Base-by-base conservation (phyloP, 2,329 filamentous ascomycete species). In the Sclerotinia spermophila region DNA sequence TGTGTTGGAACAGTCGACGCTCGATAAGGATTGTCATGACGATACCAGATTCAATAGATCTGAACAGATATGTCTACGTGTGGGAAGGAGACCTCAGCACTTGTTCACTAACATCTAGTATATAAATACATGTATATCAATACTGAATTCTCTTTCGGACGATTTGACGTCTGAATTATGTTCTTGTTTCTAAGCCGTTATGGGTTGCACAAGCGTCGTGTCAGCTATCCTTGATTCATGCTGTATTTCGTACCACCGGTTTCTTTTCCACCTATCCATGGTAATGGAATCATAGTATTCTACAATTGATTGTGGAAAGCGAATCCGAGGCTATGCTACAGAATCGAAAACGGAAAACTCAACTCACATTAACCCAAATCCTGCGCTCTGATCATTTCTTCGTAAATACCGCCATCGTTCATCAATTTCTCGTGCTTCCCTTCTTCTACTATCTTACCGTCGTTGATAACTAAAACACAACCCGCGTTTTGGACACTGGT, bases 401-500 rank as follows among this genome's bases (percentile, higher is more conserved):
- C 76, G 59, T 88, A 77, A 10, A 77, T 82, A 72, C 86, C 85
- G 67, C 84, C 85, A 71, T 81, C 77, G 81, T 83, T 82, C 74
- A 86, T 81, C 67, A 88, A 76, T 73, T 88, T 85, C 70, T 84
- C 82, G 74, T 88, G 86, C 42, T 81, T 82, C 5, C 86, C 86
- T 71, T 81, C 80, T 68, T 88, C 86, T 13, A 86, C 83, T 38
- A 87, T 80, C 67, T 79, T 81, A 0, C 86, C 86, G 17, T 83
- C 82, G 73, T 87, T 85, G 66, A 88, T 81, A 51, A 89, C 83
- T 67, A 87, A 83, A 72, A 89, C 88, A 35, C 84, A 81, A 77
- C 88, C 85, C 15, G 87, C 86, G 71, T 83, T 84, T 67, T 83
- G 82, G 24, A 89, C 84, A 8, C 85, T 89, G 67, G 85, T 84